Conservation (phyloP, 1,284 basidiomycete genomes). For the Exobasidium cylindrosporum region DNA sequence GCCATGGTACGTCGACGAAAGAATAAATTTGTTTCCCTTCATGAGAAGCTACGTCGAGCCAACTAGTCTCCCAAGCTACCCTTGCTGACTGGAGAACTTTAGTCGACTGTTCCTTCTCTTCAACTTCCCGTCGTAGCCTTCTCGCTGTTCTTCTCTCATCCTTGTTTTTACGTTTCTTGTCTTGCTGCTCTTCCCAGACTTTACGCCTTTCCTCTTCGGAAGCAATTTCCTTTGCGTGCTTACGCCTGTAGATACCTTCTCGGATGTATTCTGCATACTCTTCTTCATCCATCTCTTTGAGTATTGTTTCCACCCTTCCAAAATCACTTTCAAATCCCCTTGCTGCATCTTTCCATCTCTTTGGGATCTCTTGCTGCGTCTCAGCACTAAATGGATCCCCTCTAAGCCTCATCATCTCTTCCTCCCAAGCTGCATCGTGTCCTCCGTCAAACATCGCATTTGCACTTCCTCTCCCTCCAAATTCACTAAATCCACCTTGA, state of each 20-base stretch:
- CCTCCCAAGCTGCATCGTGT: slow-evolving; percentile 6
- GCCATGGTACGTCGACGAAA: slow-evolving; percentile 2
- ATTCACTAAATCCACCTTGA: slow-evolving; percentile 3
- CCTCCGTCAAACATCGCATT: not conserved
- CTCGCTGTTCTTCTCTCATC: not conserved
- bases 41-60: not conserved
- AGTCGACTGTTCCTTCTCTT: not conserved
- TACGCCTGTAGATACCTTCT: slow-evolving; percentile 5
- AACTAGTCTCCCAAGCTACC: not conserved
- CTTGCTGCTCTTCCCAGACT: not conserved
- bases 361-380: not conserved
- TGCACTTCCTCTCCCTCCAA: not conserved
- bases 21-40: too few relatives aligned
- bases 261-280: slow-evolving; percentile 12
- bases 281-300: slow-evolving; percentile 12
- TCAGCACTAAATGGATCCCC: not conserved
- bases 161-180: slow-evolving; percentile 8
- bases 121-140: not conserved
- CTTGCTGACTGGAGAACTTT: not conserved
- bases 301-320: too few relatives aligned
- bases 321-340: not conserved
- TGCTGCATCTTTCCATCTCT: slow-evolving; percentile 11
- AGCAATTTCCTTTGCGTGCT: slow-evolving; percentile 10
- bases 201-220: not conserved
- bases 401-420: slow-evolving; percentile 3